Evolutionary conservation across 208 protist species (phyloP).

Genomic region (Acanthamoeba divionensis): DNA sequence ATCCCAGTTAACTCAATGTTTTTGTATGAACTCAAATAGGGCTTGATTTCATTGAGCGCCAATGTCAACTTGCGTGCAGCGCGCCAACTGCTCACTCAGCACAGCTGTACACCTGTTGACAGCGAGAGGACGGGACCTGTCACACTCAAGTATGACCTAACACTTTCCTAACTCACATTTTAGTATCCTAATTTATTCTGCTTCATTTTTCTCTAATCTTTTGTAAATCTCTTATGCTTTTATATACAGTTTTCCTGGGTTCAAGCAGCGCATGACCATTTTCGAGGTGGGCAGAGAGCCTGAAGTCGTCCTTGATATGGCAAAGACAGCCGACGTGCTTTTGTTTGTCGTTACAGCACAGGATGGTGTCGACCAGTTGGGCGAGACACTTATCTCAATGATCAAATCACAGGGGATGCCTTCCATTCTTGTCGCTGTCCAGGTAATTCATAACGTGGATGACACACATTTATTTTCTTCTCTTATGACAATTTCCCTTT

Average conservation of each 20-base stretch:
- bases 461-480: not conserved
- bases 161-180: not conserved
- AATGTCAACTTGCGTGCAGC: not conserved
- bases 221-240: too few relatives aligned
- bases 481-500: not conserved
- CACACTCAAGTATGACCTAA: not conserved
- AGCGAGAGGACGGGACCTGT: not conserved
- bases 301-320: conserved; percentile 28
- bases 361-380: not conserved
- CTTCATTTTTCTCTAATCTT: not conserved
- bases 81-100: not conserved
- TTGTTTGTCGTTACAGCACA: conserved; percentile 11
- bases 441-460: not conserved
- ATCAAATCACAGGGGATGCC: conserved; percentile 48
- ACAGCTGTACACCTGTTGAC: not conserved
- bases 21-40: not conserved
- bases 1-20: not conserved
- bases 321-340: not conserved
- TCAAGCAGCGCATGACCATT: conserved; percentile 50
- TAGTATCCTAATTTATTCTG: too few relatives aligned
- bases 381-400: conserved; percentile 33
- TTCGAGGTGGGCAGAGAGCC: conserved; percentile 13
- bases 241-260: conserved; percentile 10
- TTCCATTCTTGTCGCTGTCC: conserved; percentile 3
- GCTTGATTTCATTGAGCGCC: not conserved